Evolutionary conservation across 1,284 basidiomycete species (phyloP).

Genomic region (Marasmius sp.): DNA sequence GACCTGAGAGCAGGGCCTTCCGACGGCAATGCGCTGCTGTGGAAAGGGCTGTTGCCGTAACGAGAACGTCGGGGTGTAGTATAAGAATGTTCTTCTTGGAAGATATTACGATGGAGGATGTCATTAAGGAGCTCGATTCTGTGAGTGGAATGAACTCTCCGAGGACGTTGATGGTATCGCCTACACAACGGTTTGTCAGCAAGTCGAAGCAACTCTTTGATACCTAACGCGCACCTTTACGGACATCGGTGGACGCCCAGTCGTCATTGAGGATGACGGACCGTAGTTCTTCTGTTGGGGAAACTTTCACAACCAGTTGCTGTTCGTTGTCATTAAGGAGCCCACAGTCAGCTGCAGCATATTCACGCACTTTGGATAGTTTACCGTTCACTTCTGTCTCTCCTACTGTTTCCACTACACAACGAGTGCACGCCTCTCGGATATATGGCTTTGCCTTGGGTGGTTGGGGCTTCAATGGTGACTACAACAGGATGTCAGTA

Average conservation of each 20-base stretch:
- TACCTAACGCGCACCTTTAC: slow-evolving; percentile 41
- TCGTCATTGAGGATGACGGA: slow-evolving; percentile 64
- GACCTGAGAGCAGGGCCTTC: slow-evolving; percentile 72
- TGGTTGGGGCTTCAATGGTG: background rate
- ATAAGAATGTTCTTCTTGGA: slow-evolving; percentile 67
- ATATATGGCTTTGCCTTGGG: slow-evolving; percentile 17
- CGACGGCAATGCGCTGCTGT: slow-evolving; percentile 80
- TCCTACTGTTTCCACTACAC: slow-evolving; percentile 45
- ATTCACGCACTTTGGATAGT: slow-evolving; percentile 37
- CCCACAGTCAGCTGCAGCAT: slow-evolving; percentile 6
- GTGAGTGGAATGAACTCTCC: slow-evolving; percentile 46
- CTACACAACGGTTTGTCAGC: slow-evolving; percentile 31
- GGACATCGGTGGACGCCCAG: slow-evolving; percentile 61
- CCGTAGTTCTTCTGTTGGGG: slow-evolving; percentile 38
- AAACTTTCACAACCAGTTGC: slow-evolving; percentile 44
- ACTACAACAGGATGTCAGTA: background rate
- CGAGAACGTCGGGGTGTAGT: slow-evolving; percentile 85
- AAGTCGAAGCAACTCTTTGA: background rate
- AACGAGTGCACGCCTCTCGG: slow-evolving; percentile 45
- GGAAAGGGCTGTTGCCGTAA: slow-evolving; percentile 87
- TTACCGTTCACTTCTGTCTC: slow-evolving; percentile 26
- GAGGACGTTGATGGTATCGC: slow-evolving; percentile 79
- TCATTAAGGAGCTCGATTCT: slow-evolving; percentile 30
- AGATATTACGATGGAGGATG: slow-evolving; percentile 55
- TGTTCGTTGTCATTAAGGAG: slow-evolving; percentile 22